These are phyloP conservation scores for Isabelozyma gotoi DNA, from an alignment of 805 yeast species.

Conservation along the genomic window DNA sequence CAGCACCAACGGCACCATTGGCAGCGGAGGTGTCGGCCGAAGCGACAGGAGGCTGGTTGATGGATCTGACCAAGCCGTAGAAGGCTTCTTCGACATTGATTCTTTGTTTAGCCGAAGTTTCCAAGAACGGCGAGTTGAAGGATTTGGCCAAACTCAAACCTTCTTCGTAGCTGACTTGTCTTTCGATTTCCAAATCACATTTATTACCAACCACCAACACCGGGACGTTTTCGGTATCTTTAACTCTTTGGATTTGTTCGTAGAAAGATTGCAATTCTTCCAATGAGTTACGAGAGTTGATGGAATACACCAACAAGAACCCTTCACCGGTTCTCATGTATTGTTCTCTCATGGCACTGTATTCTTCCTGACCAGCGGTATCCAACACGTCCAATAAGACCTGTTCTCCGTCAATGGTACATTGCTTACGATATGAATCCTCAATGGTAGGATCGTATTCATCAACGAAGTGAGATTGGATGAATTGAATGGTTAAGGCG, in stretches of 20 bases:
- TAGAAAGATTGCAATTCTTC: slow-evolving; percentile 79
- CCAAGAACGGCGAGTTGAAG: slow-evolving; percentile 75
- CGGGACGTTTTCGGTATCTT: slow-evolving; percentile 74
- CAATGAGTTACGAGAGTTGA: slow-evolving; percentile 81
- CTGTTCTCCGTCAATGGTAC: slow-evolving; percentile 76
- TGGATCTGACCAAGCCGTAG: slow-evolving; percentile 62
- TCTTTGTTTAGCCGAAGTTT: slow-evolving; percentile 90
- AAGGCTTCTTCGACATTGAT: slow-evolving; percentile 87
- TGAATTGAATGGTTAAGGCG: slow-evolving; percentile 91
- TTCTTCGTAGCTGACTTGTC: slow-evolving; percentile 72
- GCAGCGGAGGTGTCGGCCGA: slow-evolving; percentile 2
- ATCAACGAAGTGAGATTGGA: slow-evolving; percentile 93
- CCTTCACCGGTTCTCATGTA: slow-evolving; percentile 98
- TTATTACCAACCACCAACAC: slow-evolving; percentile 78
- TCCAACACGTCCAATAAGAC: slow-evolving; percentile 84
- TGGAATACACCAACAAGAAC: slow-evolving; percentile 82
- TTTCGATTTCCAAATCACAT: slow-evolving; percentile 69
- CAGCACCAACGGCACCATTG: slow-evolving; percentile 2
- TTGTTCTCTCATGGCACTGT: slow-evolving; percentile 81
- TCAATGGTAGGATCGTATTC: slow-evolving; percentile 99
- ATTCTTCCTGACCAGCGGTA: slow-evolving; percentile 98
- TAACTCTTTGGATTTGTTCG: slow-evolving; percentile 76
- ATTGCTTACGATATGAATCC: slow-evolving; percentile 85
- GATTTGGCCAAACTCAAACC: slow-evolving; percentile 61
- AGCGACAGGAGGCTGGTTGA: slow-evolving; percentile 14